Base-by-base conservation (phyloP, 148 eudicot genomes). In the Bassia scoparia region DNA sequence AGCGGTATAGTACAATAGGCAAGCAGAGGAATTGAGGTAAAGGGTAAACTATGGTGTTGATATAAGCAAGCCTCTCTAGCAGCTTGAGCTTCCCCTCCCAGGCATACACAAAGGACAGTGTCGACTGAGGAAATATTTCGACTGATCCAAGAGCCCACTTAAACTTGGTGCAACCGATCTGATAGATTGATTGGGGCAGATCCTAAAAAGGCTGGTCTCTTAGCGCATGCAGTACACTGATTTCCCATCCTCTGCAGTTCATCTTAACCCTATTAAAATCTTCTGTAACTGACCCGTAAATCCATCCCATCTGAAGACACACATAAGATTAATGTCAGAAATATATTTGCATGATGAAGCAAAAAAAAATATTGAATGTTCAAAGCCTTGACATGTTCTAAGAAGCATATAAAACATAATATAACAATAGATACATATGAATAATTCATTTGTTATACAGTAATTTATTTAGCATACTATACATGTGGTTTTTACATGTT, bases 291-390 rank as follows among this genome's bases (percentile, higher is more conserved):
- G 95, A 89, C 18, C 95, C 95, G 65, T 89, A 89, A 76, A 89
- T 89, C 95, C 95, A 89, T 46, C 91, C 95, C 77, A 89, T 87
- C 95, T 89, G 87, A n/a, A n/a, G n/a, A n/a, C n/a, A n/a, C n/a
- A n/a, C n/a, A n/a, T n/a, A n/a, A n/a, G n/a, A n/a, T n/a, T n/a
- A n/a, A n/a, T n/a, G n/a, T n/a, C n/a, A n/a, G n/a, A n/a, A n/a
- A n/a, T n/a, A n/a, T n/a, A n/a, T n/a, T n/a, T n/a, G n/a, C n/a
- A n/a, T n/a, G n/a, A n/a, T n/a, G n/a, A n/a, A n/a, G n/a, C n/a
- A n/a, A n/a, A n/a, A n/a, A n/a, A n/a, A n/a, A n/a, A n/a, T n/a
- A n/a, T n/a, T n/a, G n/a, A n/a, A n/a, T n/a, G n/a, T n/a, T n/a
- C n/a, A n/a, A n/a, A n/a, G n/a, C n/a, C n/a, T n/a, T n/a, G n/a